Conservation (phyloP, 1,284 basidiomycete species). For the Trichosporon ovoides region DNA sequence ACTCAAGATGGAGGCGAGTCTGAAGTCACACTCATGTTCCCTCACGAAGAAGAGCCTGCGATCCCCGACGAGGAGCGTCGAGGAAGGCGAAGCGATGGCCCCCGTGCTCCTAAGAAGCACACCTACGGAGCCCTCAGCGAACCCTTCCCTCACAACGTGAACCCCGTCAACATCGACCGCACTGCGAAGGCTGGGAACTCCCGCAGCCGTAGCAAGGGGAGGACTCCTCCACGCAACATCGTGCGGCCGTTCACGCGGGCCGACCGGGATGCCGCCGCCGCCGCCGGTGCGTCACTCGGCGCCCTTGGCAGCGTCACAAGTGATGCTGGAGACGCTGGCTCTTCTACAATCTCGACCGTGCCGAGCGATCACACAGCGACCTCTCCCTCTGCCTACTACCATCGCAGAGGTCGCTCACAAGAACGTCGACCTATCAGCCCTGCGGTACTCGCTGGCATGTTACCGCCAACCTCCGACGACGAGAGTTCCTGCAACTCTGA, state of each 20-base stretch:
- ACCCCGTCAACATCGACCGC: not conserved
- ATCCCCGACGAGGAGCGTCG: not conserved
- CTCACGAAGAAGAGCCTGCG: conserved; percentile 10
- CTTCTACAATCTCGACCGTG: conserved; percentile 6
- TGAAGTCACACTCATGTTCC: conserved; percentile 10
- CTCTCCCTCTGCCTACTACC: not conserved
- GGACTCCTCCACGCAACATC: conserved; percentile 35
- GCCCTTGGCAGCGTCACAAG: conserved; percentile 9
- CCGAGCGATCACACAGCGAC: conserved; percentile 10
- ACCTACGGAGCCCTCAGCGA: not conserved
- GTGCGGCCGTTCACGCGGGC: conserved; percentile 18
- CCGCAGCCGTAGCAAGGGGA: conserved; percentile 31
- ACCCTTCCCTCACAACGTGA: conserved; percentile 5
- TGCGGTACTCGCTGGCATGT: conserved; percentile 10
- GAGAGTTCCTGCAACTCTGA: conserved; percentile 9
- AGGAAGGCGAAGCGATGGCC: not conserved
- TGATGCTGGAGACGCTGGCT: conserved; percentile 1
- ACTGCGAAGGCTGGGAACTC: conserved; percentile 24
- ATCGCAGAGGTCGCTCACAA: conserved; percentile 10
- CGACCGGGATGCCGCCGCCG: conserved; percentile 14
- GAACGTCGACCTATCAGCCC: conserved; percentile 19
- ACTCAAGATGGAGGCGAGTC: conserved; percentile 5
- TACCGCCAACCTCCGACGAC: conserved; percentile 7
- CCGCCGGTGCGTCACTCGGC: conserved; percentile 12
- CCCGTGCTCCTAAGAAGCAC: not conserved